Conservation (phyloP, 495 filamentous ascomycete genomes). For the Extremus antarcticus region DNA sequence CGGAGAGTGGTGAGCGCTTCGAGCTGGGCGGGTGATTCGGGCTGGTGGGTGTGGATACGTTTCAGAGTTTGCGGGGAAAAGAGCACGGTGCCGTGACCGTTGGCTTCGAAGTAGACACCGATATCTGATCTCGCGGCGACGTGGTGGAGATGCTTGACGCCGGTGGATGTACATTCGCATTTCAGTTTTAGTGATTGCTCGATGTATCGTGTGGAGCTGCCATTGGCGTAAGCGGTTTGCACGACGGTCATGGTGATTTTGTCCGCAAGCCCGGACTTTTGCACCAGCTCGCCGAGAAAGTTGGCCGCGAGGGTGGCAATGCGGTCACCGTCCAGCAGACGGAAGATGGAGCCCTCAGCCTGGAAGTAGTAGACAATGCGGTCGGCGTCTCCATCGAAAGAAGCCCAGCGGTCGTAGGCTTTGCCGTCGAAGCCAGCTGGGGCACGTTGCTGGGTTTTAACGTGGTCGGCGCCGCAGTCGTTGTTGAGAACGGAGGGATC, state of each 20-base stretch:
- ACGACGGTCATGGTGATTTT: slow-evolving; percentile 84
- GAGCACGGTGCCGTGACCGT: slow-evolving; percentile 91
- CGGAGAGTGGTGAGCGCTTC: slow-evolving; percentile 69
- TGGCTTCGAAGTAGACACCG: slow-evolving; percentile 97
- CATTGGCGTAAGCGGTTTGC: slow-evolving; percentile 97
- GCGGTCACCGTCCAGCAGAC: slow-evolving; percentile 88
- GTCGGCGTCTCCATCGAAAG: slow-evolving; percentile 90
- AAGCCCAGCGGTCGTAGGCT: slow-evolving; percentile 71
- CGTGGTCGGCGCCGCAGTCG: slow-evolving; percentile 90
- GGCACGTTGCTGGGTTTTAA: slow-evolving; percentile 90
- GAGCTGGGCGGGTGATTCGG: slow-evolving; percentile 84
- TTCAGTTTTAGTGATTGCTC: slow-evolving; percentile 77
- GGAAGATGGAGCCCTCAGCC: slow-evolving; percentile 70
- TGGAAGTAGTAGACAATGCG: slow-evolving; percentile 91
- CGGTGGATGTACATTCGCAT: slow-evolving; percentile 85
- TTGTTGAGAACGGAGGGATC: slow-evolving; percentile 80
- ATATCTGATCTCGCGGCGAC: slow-evolving; percentile 83
- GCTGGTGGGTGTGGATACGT: slow-evolving; percentile 62
- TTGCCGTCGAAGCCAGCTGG: slow-evolving; percentile 71
- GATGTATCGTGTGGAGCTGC: slow-evolving; percentile 86
- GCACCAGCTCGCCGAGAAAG: slow-evolving; percentile 83
- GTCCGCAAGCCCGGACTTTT: slow-evolving; percentile 62
- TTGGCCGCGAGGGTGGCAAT: slow-evolving; percentile 89
- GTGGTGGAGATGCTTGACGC: slow-evolving; percentile 95
- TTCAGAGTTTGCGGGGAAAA: slow-evolving; percentile 78